phyloP scores from a whole-genome alignment of 164 flowering plant genomes.

The Litsea cubeba region DNA sequence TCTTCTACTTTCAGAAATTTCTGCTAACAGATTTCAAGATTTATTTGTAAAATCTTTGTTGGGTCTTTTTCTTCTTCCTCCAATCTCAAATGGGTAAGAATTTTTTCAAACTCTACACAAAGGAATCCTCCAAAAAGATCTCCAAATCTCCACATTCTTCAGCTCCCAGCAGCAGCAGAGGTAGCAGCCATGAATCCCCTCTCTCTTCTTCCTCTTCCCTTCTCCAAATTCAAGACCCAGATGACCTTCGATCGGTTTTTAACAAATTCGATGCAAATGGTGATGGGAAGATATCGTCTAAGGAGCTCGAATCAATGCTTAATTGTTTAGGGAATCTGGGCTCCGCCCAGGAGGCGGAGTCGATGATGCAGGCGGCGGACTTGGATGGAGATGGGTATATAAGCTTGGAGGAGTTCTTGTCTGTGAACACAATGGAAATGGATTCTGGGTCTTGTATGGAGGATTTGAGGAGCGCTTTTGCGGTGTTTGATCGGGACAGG shows the following conservation, averaged over 20 bases:
- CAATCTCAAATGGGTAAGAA: too few species aligned
- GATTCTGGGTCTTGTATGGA: slow-evolving; percentile 10
- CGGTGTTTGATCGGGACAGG: slow-evolving; percentile 12
- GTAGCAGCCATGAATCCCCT: neutral
- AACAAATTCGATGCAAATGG: slow-evolving; percentile 15
- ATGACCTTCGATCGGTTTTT: slow-evolving; percentile 13
- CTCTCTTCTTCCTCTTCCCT: slow-evolving; percentile 1
- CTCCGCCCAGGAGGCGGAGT: slow-evolving; percentile 3
- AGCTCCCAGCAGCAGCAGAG: neutral
- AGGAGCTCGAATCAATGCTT: slow-evolving; percentile 14
- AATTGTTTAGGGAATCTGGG: slow-evolving; percentile 3
- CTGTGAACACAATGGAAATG: slow-evolving; percentile 7
- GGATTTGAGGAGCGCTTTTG: slow-evolving; percentile 14
- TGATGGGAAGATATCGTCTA: slow-evolving; percentile 13
- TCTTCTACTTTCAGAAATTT: too few species aligned
- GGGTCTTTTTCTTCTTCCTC: too few species aligned
- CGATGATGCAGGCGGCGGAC: slow-evolving; percentile 16
- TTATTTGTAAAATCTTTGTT: too few species aligned
- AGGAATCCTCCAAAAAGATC: too few species aligned
- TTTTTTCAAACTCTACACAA: too few species aligned
- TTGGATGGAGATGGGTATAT: slow-evolving; percentile 17
- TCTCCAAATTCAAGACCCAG: slow-evolving; percentile 5
- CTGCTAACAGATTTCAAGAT: too few species aligned
- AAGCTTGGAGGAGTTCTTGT: slow-evolving; percentile 14
- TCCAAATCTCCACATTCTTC: neutral